Conservation (phyloP, 352 stramenopile genomes). For the Thraustotheca clavata region DNA sequence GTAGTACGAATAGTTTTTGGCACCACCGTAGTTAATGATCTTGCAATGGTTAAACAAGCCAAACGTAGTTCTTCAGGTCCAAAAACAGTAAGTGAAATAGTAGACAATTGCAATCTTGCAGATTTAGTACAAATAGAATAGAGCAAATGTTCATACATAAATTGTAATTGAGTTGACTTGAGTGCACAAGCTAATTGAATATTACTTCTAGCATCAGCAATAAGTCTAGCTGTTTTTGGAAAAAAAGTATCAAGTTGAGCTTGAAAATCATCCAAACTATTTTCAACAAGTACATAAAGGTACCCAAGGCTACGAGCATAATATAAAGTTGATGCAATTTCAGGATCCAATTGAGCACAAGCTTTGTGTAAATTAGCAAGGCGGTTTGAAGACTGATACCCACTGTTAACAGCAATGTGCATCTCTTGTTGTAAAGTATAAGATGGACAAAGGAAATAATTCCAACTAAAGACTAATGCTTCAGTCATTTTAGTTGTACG, state of each 20-base stretch:
- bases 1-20: slow-evolving; percentile 1
- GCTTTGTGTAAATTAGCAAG: not conserved
- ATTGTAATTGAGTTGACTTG: not conserved
- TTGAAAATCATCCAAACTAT: not conserved
- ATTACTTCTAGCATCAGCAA: not conserved
- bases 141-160: slow-evolving; percentile 1
- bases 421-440: not conserved
- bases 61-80: not conserved
- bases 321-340: not conserved
- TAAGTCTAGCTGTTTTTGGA: not conserved
- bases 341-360: not conserved
- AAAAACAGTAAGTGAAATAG: not conserved
- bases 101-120: not conserved
- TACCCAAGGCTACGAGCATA: not conserved
- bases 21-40: not conserved
- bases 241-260: not conserved
- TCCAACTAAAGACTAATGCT: not conserved
- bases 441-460: not conserved
- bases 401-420: not conserved
- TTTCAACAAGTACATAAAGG: slow-evolving; percentile 1
- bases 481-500: not conserved
- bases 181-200: not conserved
- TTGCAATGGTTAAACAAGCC: not conserved
- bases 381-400: not conserved
- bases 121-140: not conserved